Percentiles rank a stretch among this genome's conserved stretches.
Conservation (phyloP, 768 basidiomycete species). For the Tylopilus intermedius region DNA sequence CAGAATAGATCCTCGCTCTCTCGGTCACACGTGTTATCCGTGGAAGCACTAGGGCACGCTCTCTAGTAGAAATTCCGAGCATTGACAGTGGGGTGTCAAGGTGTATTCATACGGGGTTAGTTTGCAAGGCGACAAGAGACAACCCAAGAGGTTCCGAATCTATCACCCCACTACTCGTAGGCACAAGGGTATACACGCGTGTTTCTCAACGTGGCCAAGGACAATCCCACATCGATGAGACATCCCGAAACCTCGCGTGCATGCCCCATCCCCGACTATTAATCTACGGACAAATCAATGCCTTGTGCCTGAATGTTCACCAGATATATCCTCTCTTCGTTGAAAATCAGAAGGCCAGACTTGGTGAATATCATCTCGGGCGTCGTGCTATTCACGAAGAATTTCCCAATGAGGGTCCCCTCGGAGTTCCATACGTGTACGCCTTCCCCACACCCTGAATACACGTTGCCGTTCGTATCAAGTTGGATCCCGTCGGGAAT, state of each 20-base stretch:
- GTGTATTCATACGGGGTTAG: neutral
- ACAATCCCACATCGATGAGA: neutral
- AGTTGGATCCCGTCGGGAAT: slow-evolving; percentile 65
- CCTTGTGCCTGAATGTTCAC: slow-evolving; percentile 34
- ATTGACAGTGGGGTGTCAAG: neutral
- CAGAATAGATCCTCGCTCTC: too few relatives aligned
- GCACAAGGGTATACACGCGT: neutral
- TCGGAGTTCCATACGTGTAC: slow-evolving; percentile 55
- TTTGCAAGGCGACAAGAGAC: neutral
- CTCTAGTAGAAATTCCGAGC: neutral
- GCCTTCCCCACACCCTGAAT: slow-evolving; percentile 65
- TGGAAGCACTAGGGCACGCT: neutral
- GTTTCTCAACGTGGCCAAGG: neutral
- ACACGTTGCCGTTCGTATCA: slow-evolving; percentile 63
- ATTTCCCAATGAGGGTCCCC: slow-evolving; percentile 44
- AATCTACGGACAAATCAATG: slow-evolving; percentile 13
- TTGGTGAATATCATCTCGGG: slow-evolving; percentile 41
- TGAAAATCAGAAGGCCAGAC: slow-evolving; percentile 36
- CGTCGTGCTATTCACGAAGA: slow-evolving; percentile 25
- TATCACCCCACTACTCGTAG: neutral
- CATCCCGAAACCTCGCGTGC: neutral
- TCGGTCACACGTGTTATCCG: slow-evolving; percentile 5
- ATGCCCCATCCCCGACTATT: neutral
- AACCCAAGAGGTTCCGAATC: neutral
- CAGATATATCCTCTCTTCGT: slow-evolving; percentile 37